These are phyloP conservation scores for Rhodocollybia butyracea DNA, from an alignment of 768 basidiomycete genomes.

Conservation along the genomic window DNA sequence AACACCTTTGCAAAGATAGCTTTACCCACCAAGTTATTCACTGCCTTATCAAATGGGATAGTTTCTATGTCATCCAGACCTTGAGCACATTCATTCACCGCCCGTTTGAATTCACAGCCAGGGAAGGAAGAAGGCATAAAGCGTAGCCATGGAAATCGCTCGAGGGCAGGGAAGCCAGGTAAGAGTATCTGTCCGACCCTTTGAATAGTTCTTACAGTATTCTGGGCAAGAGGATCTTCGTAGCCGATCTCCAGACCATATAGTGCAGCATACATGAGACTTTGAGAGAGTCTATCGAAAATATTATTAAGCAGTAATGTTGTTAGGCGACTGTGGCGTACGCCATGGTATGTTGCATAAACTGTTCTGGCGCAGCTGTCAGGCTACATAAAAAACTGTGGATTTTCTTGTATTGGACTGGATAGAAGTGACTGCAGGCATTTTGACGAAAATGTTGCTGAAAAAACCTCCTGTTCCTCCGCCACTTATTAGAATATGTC, in stretches of 20 bases:
- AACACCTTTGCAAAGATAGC: no score
- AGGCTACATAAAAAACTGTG: not conserved
- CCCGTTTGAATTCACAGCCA: not conserved
- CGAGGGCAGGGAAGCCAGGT: not conserved
- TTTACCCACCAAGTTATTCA: not conserved
- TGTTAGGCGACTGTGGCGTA: not conserved
- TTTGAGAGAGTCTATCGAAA: not conserved
- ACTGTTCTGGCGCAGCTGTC: not conserved
- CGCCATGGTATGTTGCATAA: not conserved
- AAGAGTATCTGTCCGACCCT: not conserved
- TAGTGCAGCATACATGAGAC: not conserved
- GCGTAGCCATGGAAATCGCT: not conserved
- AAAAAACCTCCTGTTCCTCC: not conserved
- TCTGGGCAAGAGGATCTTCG: not conserved
- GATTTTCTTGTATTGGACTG: no score
- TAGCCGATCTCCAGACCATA: not conserved
- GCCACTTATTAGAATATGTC: not conserved
- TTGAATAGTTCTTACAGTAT: not conserved
- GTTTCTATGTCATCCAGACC: not conserved
- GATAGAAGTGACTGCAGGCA: not conserved
- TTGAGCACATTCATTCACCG: not conserved
- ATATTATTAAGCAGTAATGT: not conserved
- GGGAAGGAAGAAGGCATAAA: not conserved
- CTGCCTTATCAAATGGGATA: not conserved
- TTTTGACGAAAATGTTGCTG: not conserved